A percentile compares a stretch with the other conserved stretches of the same genome.
These are phyloP conservation scores for Fremontodendron californicum DNA, from an alignment of 345 rosid genomes.

Conservation along the genomic window DNA sequence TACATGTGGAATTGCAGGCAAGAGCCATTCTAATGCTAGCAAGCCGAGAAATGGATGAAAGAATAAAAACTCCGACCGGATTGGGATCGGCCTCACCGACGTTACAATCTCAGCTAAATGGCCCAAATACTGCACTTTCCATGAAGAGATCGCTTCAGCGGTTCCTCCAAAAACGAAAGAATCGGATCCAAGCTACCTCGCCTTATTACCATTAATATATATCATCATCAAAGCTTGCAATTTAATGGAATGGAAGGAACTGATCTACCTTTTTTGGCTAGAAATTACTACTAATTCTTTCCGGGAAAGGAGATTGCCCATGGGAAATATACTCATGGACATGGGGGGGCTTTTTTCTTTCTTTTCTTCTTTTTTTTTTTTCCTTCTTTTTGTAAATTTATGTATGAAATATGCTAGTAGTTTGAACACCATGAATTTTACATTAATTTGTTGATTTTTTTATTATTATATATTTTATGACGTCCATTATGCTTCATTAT, in stretches of 20 bases:
- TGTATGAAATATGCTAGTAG: neutral
- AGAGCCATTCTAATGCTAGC: conserved; percentile 19
- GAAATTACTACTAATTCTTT: neutral
- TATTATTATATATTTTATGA: neutral
- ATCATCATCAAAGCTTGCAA: neutral
- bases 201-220: conserved; percentile 8
- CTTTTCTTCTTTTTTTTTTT: too few relatives aligned
- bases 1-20: conserved; percentile 9
- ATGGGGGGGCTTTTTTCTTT: neutral
- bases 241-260: neutral
- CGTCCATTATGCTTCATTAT: neutral
- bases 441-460: neutral
- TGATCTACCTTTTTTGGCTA: neutral
- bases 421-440: neutral
- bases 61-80: conserved; percentile 1
- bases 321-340: neutral
- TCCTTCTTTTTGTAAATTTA: neutral
- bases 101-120: neutral
- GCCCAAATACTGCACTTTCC: conserved; percentile 10
- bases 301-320: neutral
- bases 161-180: conserved; percentile 30
- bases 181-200: conserved; percentile 11
- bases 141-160: conserved; percentile 34
- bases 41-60: conserved; percentile 11
- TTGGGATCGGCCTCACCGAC: neutral